phyloP scores from a whole-genome alignment of 129 eudicot genomes.

The Pulicaria dysenterica region DNA sequence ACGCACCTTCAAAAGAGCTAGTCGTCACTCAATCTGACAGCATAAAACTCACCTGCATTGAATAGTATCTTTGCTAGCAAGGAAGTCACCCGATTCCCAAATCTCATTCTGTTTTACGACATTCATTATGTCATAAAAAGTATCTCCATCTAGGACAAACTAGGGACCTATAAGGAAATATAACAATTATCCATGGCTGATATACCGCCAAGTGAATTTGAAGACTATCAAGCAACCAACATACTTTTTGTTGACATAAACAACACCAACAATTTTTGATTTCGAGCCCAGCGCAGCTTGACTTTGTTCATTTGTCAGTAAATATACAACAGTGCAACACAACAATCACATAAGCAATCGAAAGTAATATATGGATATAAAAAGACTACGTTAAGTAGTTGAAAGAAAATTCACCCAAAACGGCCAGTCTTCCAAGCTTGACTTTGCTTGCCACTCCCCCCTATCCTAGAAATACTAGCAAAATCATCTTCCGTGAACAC shows the following conservation, averaged over 20 bases:
- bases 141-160: not conserved
- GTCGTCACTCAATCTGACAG: not conserved
- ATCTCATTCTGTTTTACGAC: not conserved
- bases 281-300: not conserved
- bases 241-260: too few relatives aligned
- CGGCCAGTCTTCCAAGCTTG: slow-evolving; percentile 98
- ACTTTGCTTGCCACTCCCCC: slow-evolving; percentile 80
- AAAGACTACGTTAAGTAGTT: not conserved
- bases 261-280: not conserved
- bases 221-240: too few relatives aligned
- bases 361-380: not conserved
- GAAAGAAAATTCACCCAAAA: slow-evolving; percentile 61
- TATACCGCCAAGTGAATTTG: too few relatives aligned
- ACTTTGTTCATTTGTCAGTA: not conserved
- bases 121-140: not conserved
- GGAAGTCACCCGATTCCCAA: not conserved
- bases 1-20: slow-evolving; percentile 9
- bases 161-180: too few relatives aligned
- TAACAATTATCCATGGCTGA: too few relatives aligned
- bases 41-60: not conserved
- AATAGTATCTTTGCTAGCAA: not conserved
- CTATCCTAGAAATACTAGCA: slow-evolving; percentile 86
- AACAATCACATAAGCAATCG: not conserved
- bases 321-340: slow-evolving; percentile 13
- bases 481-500: slow-evolving; percentile 94